phyloP scores from a whole-genome alignment of 2,329 filamentous ascomycete genomes.

The Stemphylium beticola region DNA sequence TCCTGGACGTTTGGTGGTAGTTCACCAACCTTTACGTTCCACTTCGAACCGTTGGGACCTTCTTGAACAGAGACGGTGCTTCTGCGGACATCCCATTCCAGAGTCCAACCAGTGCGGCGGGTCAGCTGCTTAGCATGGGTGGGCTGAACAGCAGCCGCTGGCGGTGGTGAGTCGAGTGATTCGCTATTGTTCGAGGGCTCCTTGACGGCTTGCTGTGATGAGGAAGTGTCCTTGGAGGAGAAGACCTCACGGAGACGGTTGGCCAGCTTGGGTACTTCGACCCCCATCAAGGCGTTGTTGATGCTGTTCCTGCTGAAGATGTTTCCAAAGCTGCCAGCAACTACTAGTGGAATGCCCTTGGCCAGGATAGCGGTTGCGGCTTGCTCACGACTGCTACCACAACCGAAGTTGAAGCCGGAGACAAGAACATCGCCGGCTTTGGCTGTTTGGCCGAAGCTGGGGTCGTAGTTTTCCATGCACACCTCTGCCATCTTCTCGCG shows the following conservation, averaged over 20 bases:
- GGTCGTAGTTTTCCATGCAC: slow-evolving; percentile 94
- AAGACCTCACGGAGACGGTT: slow-evolving; percentile 70
- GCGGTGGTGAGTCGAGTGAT: slow-evolving; percentile 57
- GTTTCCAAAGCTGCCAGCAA: slow-evolving; percentile 81
- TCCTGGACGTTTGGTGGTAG: slow-evolving; percentile 83
- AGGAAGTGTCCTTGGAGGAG: slow-evolving; percentile 33
- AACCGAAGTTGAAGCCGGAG: slow-evolving; percentile 87
- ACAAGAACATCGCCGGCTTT: slow-evolving; percentile 80
- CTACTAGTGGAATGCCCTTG: slow-evolving; percentile 78
- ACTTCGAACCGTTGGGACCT: slow-evolving; percentile 68
- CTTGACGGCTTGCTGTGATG: slow-evolving; percentile 51
- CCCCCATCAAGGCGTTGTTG: slow-evolving; percentile 77
- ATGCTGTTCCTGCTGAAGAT: slow-evolving; percentile 82
- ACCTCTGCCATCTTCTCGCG: slow-evolving; percentile 83
- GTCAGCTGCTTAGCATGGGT: slow-evolving; percentile 65
- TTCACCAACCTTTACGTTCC: slow-evolving; percentile 83
- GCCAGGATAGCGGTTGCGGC: slow-evolving; percentile 87
- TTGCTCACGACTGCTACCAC: slow-evolving; percentile 80
- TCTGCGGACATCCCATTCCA: slow-evolving; percentile 79
- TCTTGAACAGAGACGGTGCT: slow-evolving; percentile 75
- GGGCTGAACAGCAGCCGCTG: slow-evolving; percentile 42
- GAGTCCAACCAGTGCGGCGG: slow-evolving; percentile 79
- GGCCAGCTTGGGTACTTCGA: slow-evolving; percentile 73
- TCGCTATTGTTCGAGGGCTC: slow-evolving; percentile 61
- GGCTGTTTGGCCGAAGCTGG: slow-evolving; percentile 68